Conservation (phyloP, 352 stramenopile genomes). For the Phytophthora aleatoria region DNA sequence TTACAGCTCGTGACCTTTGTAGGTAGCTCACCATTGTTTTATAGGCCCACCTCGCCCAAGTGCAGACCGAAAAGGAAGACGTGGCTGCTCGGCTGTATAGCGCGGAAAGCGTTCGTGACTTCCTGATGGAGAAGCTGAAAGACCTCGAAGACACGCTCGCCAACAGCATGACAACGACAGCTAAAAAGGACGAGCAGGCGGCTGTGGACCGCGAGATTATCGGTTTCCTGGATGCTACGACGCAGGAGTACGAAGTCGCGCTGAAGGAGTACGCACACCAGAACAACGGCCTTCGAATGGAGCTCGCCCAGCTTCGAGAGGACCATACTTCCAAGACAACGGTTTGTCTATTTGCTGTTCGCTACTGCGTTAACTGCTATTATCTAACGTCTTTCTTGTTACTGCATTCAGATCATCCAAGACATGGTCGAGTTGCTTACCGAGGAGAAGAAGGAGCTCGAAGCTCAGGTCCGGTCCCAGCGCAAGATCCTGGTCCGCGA, state of each 20-base stretch:
- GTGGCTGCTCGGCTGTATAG: slow-evolving; percentile 67
- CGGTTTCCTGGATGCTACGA: slow-evolving; percentile 79
- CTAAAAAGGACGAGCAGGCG: slow-evolving; percentile 73
- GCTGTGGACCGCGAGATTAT: slow-evolving; percentile 83
- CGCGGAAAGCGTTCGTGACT: slow-evolving; percentile 81
- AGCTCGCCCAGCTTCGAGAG: slow-evolving; percentile 57
- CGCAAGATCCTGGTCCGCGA: slow-evolving; percentile 84
- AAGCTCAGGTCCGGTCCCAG: slow-evolving; percentile 71
- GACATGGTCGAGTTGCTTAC: slow-evolving; percentile 80
- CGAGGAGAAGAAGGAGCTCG: slow-evolving; percentile 79
- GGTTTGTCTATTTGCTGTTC: slow-evolving; percentile 28
- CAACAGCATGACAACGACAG: slow-evolving; percentile 50
- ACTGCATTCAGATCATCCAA: slow-evolving; percentile 63
- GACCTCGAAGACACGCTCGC: slow-evolving; percentile 72
- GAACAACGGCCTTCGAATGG: slow-evolving; percentile 51
- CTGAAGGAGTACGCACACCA: slow-evolving; percentile 60
- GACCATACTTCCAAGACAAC: slow-evolving; percentile 61
- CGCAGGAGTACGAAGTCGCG: slow-evolving; percentile 72
- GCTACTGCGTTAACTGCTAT: neutral
- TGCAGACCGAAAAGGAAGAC: slow-evolving; percentile 84
- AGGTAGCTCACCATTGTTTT: neutral
- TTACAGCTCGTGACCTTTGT: neutral
- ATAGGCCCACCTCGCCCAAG: slow-evolving; percentile 61
- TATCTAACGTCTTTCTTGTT: slow-evolving; percentile 1
- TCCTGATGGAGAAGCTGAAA: slow-evolving; percentile 87